These are phyloP conservation scores for Perkinsela sp. DNA, from an alignment of 208 protist genomes.

Conservation along the genomic window DNA sequence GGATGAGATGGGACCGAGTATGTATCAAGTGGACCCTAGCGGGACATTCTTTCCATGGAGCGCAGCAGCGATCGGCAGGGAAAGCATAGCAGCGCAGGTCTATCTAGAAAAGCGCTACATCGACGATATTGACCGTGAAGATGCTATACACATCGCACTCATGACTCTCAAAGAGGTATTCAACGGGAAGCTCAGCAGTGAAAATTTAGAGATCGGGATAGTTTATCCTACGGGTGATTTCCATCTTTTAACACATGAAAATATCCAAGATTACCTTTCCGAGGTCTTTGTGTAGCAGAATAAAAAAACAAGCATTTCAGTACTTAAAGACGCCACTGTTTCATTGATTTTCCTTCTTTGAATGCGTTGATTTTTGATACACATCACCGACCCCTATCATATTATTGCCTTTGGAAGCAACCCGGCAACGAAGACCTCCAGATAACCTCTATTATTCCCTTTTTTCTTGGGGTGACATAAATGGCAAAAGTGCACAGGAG, in stretches of 20 bases:
- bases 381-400: too few species aligned
- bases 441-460: too few species aligned
- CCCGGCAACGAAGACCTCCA: too few species aligned
- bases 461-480: too few species aligned
- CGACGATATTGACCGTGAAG: constrained; percentile 92
- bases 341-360: too few species aligned
- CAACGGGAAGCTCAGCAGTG: constrained; percentile 78
- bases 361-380: too few species aligned
- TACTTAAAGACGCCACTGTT: too few species aligned
- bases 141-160: constrained; percentile 96
- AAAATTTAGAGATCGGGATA: constrained; percentile 95
- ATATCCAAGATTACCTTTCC: constrained; percentile 68
- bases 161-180: constrained; percentile 90
- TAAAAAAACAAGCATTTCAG: too few species aligned
- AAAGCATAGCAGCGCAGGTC: constrained; percentile 80
- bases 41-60: constrained; percentile 98
- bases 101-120: constrained; percentile 96
- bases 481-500: too few species aligned
- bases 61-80: constrained; percentile 94
- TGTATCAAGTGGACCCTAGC: constrained; percentile 95
- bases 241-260: constrained; percentile 18
- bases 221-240: constrained; percentile 31
- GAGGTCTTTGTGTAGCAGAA: constrained; percentile 6
- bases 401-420: too few species aligned
- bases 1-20: constrained; percentile 69